Evolutionary conservation across 768 basidiomycete species (phyloP), one percentile per base, ranked within the genome.

Genomic region (Serendipita vermifera): DNA sequence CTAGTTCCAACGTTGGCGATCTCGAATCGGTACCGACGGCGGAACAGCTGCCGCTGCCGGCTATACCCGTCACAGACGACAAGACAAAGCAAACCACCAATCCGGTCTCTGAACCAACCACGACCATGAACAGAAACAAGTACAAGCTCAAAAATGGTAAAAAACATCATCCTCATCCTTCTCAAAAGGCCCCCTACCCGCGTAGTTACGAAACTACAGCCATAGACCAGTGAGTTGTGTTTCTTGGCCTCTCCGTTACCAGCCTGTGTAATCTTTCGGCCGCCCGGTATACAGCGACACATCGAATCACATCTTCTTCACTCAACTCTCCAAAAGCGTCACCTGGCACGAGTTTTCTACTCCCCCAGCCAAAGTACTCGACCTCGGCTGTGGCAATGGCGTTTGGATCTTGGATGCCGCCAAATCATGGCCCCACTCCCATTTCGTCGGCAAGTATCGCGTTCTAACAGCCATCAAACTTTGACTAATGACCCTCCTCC

Each of bases 351-450:
- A 75, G 48, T 83, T 85, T 24, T 73, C 67, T 17, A 76, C 78
- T 5, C 83, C 84, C 3, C 69, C 69, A 2, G 77, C 74, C 26
- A 29, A 61, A 80, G 82, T 32, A 15, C 70, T 87, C 27, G 85
- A 87, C 61, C 68, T 87, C 40, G 85, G 84, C 7, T 86, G 84
- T 62, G 85, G 82, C 5, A 79, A 81, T n/a, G 85, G 85, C 14
- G 75, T 77, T 15, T 87, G 85, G 85, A 75, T 85, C 40, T 60
- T 86, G 55, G 75, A 81, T 33, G 78, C 78, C 60, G 83, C 83
- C 7, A 71, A 72, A 59, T 65, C 67, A 27, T 87, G 85, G 85
- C 62, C 82, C 79, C 67, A 77, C 3, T 73, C 76, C 55, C 73
- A 78, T 36, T 84, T 85, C 63, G 78, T 83, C 59, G 83, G 83